Evolutionary conservation across 192 early-diverging fungal genomes (phyloP).

Genomic region (Umbelopsis sp.): DNA sequence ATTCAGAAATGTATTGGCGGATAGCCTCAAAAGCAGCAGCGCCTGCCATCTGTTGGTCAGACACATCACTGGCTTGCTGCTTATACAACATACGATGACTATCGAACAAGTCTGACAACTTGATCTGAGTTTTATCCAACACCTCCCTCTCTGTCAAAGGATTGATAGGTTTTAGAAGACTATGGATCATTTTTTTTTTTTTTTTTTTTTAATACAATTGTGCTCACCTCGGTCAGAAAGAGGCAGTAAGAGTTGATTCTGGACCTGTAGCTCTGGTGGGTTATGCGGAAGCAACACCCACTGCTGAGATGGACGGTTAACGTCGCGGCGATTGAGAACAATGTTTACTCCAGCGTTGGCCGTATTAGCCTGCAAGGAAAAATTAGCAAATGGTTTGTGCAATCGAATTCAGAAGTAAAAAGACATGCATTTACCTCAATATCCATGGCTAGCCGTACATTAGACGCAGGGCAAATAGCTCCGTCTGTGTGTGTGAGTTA

Average conservation of each 20-base stretch:
- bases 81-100: background rate
- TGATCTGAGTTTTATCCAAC: background rate
- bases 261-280: background rate
- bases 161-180: background rate
- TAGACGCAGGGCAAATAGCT: background rate
- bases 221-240: background rate
- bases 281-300: background rate
- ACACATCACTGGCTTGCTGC: background rate
- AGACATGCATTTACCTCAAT: background rate
- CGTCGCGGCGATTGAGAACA: background rate
- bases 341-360: background rate
- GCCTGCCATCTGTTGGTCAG: background rate
- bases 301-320: background rate
- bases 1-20: background rate
- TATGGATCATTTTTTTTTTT: no score
- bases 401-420: background rate
- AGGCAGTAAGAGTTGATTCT: background rate
- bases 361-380: background rate
- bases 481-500: background rate
- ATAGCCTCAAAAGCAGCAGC: conserved; percentile 15
- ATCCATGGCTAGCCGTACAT: background rate
- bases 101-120: background rate
- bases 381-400: background rate
- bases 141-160: background rate
- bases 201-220: no score